Base-by-base conservation (phyloP, 2,329 filamentous ascomycete species). In the Ceratocystis alfenasii region DNA sequence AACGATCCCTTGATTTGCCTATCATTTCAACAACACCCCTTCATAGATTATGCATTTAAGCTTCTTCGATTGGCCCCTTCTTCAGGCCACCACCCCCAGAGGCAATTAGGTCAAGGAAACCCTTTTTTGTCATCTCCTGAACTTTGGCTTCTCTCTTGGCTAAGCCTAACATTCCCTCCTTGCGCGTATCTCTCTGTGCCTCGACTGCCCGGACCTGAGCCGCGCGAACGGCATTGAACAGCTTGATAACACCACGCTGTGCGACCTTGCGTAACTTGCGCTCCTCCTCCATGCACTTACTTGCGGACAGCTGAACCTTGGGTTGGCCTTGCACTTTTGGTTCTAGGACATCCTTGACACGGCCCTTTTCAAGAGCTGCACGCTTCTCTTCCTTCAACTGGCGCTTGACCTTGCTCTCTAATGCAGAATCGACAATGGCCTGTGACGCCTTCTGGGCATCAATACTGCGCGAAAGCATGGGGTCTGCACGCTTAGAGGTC, bases 111-210 rank as follows among this genome's bases (percentile, higher is more conserved):
- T 97, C 93, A 74, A 99, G 76, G 77, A 97, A 99, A 0, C 93
- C 92, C 78, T 96, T 89, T 78, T 95, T 95, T 75, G 88, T 95
- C 87, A 99, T 94, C 80, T 97, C 92, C 70, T 90, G 94, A 64
- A 95, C 81, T 78, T 88, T 91, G 76, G 95, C 90, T 76, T 95
- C 88, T 70, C 90, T 84, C 75, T 88, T 85, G 68, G 82, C 83
- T 72, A 90, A 85, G 1, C 93, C 93, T 41, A 96, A 82, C 0
- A 95, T 79, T 2, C 90, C 89, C 68, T 87, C 83, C 70, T 84
- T 85, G 75, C 83, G 83, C 62, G 85, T 82, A 70, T 84, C 83
- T 74, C 80, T 84, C 73, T 88, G 86, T 4, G 90, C 88, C 75
- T 93, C 86, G 67, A 87, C 83, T 1, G 88, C 92, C 75, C 92